Evolutionary conservation across 1,284 basidiomycete genomes (phyloP).

Genomic region (Vanrija pseudolonga): DNA sequence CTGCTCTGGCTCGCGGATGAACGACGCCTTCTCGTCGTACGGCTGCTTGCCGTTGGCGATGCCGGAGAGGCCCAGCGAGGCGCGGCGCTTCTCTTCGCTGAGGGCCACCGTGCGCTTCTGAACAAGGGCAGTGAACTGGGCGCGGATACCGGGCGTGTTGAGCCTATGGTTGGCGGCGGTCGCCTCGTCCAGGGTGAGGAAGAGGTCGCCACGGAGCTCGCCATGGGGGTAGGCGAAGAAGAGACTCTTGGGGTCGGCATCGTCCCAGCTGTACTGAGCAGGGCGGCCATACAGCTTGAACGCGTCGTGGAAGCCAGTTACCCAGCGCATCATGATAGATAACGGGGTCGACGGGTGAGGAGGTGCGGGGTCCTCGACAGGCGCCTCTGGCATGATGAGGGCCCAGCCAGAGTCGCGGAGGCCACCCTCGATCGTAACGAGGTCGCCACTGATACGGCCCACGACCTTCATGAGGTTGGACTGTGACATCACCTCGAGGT

Average conservation of each 20-base stretch:
- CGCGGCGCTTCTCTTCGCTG: conserved; percentile 5
- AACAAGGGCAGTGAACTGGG: conserved; percentile 62
- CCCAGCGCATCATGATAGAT: conserved; percentile 90
- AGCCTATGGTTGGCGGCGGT: conserved; percentile 68
- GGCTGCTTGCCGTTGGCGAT: conserved; percentile 7
- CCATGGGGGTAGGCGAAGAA: conserved; percentile 48
- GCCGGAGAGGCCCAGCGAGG: too few species aligned
- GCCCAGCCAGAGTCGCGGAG: conserved; percentile 69
- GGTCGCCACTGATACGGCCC: conserved; percentile 72
- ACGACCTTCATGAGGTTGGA: conserved; percentile 87
- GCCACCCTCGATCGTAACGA: conserved; percentile 54
- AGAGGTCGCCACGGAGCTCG: conserved; percentile 57
- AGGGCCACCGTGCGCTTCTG: conserved; percentile 58
- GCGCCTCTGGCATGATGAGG: conserved; percentile 78
- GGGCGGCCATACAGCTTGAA: conserved; percentile 81
- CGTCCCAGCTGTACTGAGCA: conserved; percentile 78
- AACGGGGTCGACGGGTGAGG: conserved; percentile 33
- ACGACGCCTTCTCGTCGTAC: conserved; percentile 8
- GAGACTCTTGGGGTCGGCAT: conserved; percentile 58
- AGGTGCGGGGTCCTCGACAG: conserved; percentile 47
- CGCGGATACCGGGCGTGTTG: conserved; percentile 65
- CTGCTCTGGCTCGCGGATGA: background rate
- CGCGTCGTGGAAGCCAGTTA: conserved; percentile 80
- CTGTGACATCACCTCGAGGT: conserved; percentile 81
- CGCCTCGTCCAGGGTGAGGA: conserved; percentile 80